A percentile compares a stretch with the other conserved stretches of the same genome.
phyloP scores from a whole-genome alignment of 208 protist genomes.

The Trypanosoma platydactyli region DNA sequence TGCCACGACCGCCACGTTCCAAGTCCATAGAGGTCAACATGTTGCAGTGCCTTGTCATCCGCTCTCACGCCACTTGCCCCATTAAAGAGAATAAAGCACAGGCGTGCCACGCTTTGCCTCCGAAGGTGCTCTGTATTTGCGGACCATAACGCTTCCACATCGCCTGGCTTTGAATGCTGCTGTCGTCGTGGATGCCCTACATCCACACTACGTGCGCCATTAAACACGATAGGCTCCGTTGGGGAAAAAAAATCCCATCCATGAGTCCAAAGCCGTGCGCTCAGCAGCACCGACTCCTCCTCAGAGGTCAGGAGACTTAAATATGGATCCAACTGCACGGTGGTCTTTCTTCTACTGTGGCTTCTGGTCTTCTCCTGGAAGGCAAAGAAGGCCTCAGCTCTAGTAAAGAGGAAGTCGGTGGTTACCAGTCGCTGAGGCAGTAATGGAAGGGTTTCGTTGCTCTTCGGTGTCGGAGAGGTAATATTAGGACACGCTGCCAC shows the following conservation, averaged over 20 bases:
- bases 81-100: constrained; percentile 16
- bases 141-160: not conserved
- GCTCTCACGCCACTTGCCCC: not conserved
- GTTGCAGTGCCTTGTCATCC: constrained; percentile 2
- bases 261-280: constrained; percentile 45
- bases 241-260: constrained; percentile 54
- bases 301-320: constrained; percentile 36
- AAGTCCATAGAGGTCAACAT: constrained; percentile 17
- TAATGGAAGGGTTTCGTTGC: constrained; percentile 3
- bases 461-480: not conserved
- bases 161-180: not conserved
- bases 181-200: too few species aligned
- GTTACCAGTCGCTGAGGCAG: constrained; percentile 28
- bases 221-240: constrained; percentile 40
- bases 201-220: not conserved
- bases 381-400: constrained; percentile 52
- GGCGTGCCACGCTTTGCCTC: not conserved
- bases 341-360: not conserved
- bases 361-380: constrained; percentile 1
- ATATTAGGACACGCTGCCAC: not conserved
- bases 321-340: constrained; percentile 37
- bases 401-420: constrained; percentile 49
- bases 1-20: constrained; percentile 11
- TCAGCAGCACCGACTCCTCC: constrained; percentile 37
- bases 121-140: not conserved